Base-by-base conservation (phyloP, 768 basidiomycete species). In the Mycena amicta region DNA sequence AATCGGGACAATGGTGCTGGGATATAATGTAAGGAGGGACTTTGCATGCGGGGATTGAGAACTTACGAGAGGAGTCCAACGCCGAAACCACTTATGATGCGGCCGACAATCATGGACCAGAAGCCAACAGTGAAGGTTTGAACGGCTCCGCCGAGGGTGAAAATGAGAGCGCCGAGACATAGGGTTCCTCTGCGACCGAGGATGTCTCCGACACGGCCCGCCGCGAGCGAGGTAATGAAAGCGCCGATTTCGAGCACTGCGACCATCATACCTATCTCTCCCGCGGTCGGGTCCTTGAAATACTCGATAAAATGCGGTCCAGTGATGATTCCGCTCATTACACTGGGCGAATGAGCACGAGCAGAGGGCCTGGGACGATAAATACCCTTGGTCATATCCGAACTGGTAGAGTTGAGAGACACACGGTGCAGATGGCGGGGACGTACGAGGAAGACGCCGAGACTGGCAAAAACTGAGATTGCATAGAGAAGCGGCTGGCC, bases 191-290 rank as follows among this genome's bases (percentile, higher is more conserved):
- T 87, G 40, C 95, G 82, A 11, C 95, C 95, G 52, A 95, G 83
- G 25, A 82, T 78, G 71, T 98, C 95, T 25, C 94, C 95, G 5
- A 97, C 76, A n/a, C 82, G 81, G 8, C 95, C 95, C 52, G 94
- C 93, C 26, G 92, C 87, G 56, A 97, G 73, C 13, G 95, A 95
- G 0, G 95, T 97, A 58, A 90, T 81, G 71, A 97, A 88, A 37
- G 95, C 95, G 43, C 95, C 95, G 31, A 98, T 82, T 73, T 98
- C 94, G 30, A 96, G 77, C 4, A 95, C 88, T n/a, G 95, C 92
- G 39, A 97, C 94, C 90, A 98, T 94, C 20, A 92, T 93, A n/a
- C 93, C 95, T 23, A 94, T 72, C 66, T 89, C 83, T 50, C 89
- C 74, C 0, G 89, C 79, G 16, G 82, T 81, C 18, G 93, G 95